phyloP scores from a whole-genome alignment of 805 yeast species.

The Candida sphagnicola region DNA sequence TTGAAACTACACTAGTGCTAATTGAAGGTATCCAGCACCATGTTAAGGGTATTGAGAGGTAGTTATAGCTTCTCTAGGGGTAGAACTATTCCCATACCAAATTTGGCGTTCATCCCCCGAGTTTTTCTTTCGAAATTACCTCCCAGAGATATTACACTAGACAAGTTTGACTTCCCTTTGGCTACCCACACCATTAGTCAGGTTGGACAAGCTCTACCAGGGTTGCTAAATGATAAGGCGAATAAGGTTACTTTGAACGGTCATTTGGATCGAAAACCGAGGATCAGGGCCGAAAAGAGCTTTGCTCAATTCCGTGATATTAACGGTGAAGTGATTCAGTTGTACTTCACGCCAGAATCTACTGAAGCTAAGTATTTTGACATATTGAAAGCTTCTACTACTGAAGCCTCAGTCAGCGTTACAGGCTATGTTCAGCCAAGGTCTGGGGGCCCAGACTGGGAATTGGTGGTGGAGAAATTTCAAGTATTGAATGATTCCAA shows the following conservation, averaged over 20 bases:
- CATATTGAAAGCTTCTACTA: conserved; percentile 46
- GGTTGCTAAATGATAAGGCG: conserved; percentile 6
- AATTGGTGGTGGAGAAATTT: conserved; percentile 49
- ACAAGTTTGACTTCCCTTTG: conserved; percentile 32
- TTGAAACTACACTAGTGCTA: too few species aligned
- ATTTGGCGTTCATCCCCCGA: not conserved
- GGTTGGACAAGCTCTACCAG: conserved; percentile 9
- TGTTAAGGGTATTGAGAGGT: not conserved
- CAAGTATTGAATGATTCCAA: conserved; percentile 62
- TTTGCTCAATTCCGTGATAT: conserved; percentile 77
- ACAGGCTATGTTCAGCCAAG: conserved; percentile 49
- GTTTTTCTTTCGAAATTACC: conserved; percentile 15
- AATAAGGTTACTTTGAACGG: conserved; percentile 60
- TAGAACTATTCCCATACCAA: not conserved
- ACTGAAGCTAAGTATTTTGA: conserved; percentile 30
- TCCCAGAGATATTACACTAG: conserved; percentile 15
- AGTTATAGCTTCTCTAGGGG: not conserved
- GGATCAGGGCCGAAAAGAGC: conserved; percentile 60
- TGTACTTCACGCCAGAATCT: conserved; percentile 38
- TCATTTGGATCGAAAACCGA: conserved; percentile 77
- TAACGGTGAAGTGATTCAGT: conserved; percentile 63
- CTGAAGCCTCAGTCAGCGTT: conserved; percentile 71
- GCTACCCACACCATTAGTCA: conserved; percentile 27
- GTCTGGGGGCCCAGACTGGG: conserved; percentile 36
- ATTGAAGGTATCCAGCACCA: too few species aligned